These are phyloP conservation scores for Pseudocercospora cruenta DNA, from an alignment of 2,329 filamentous ascomycete species.

Conservation along the genomic window DNA sequence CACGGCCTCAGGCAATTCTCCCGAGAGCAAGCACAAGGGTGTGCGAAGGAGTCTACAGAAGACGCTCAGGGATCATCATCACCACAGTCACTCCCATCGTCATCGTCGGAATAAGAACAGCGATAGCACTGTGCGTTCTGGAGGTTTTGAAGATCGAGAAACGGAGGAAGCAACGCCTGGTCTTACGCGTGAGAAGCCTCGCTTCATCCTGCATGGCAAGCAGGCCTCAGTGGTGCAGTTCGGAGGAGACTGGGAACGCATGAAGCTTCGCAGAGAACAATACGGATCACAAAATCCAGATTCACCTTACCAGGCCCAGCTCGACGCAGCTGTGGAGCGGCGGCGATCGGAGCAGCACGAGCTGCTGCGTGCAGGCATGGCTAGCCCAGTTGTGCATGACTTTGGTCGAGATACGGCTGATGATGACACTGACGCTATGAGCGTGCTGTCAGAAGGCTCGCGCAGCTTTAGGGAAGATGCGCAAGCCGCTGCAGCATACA, in stretches of 20 bases:
- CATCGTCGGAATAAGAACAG: conserved; percentile 79
- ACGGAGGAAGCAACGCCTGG: conserved; percentile 59
- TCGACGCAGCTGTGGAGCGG: conserved; percentile 19
- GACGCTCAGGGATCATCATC: conserved; percentile 71
- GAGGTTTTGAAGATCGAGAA: conserved; percentile 29
- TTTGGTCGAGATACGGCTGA: conserved; percentile 15
- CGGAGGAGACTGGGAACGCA: conserved; percentile 72
- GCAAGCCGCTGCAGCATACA: conserved; percentile 32
- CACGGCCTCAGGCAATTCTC: conserved; percentile 25
- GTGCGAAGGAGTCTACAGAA: conserved; percentile 86
- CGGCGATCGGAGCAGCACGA: conserved; percentile 24
- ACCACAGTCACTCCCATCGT: conserved; percentile 58
- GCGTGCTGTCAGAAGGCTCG: conserved; percentile 25
- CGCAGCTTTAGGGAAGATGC: conserved; percentile 33
- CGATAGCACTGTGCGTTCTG: conserved; percentile 56
- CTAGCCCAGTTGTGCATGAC: conserved; percentile 21
- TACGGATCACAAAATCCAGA: conserved; percentile 27
- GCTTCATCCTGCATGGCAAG: conserved; percentile 96
- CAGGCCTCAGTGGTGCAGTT: conserved; percentile 98
- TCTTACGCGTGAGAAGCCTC: conserved; percentile 77
- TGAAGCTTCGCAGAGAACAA: conserved; percentile 37
- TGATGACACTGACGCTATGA: conserved; percentile 27
- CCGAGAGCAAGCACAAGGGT: conserved; percentile 50
- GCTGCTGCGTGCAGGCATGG: conserved; percentile 21
- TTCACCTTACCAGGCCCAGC: conserved; percentile 9